Base-by-base conservation (phyloP, 2,329 filamentous ascomycete genomes). In the Talaromyces islandicus region DNA sequence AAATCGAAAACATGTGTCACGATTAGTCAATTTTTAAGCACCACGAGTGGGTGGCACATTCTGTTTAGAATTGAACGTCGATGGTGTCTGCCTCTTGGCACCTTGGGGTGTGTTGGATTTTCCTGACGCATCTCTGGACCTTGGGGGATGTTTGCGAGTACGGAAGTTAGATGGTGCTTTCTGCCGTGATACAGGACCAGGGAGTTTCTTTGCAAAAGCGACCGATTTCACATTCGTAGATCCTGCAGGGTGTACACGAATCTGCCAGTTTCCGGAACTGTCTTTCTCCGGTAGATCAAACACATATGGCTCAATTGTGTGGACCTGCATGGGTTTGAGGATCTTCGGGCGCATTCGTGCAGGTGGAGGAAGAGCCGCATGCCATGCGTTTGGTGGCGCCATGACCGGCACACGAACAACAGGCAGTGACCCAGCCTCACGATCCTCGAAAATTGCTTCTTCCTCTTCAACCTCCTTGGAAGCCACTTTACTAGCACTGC, bases 361-460 rank as follows among this genome's bases (percentile, higher is more conserved):
- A 17, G 72, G 67, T 12, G 74, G 73, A 10, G 74, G 66, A 29
- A 67, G 70, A 25, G 83, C 84, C 14, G 85, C 82, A 59, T 82
- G 79, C 86, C 87, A 90, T 17, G 85, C 83, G 38, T 82, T 81
- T 38, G 84, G 81, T 1, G 88, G 86, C 4, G 82, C 81, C 60
- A 81, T 81, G 53, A 81, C 79, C 7, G 89, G 89, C n/a, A 92
- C 76, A 58, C 83, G 83, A 25, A 92, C 85, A 24, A 83, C 81
- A 0, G 89, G 89, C n/a, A 91, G 75, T 7, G 89, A 92, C 3
- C 89, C 89, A 78, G 89, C 89, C 71, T 92, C 88, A 68, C 90
- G 88, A 68, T 91, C 88, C 69, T 91, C 89, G 64, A 92, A 92
- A 64, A 90, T 90, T 63, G 89, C 88, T 66, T 92, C 89, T 1